Evolutionary conservation across 352 stramenopile species (phyloP), one percentile per base, ranked within the genome.

Genomic region (Globisporangium canariense): DNA sequence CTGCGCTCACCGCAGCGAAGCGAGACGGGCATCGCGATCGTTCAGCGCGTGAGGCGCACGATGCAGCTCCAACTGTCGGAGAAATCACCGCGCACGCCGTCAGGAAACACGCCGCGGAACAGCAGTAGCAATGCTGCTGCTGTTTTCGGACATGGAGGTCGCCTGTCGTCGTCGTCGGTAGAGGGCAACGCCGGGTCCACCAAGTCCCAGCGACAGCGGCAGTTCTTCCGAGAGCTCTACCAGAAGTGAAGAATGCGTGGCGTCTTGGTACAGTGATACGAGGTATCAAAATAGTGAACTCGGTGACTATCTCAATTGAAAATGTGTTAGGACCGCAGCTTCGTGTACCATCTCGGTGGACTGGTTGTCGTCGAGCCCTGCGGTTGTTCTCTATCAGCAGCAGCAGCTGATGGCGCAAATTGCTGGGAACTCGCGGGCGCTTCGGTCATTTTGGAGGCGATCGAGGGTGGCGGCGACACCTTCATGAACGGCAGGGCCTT

Each of bases 301-400:
- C 36, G 36, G 36, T 41, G 11, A 1, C 10, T 10, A 4, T 41
- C 10, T 41, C 8, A 41, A 14, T 10, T 13, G 2, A n/a, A 46
- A 46, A 14, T 46, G 25, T 22, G n/a, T 66, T 46, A 74, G 4
- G 69, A 70, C 14, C 81, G 75, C 47, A 93, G 66, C 60, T 89
- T 87, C 34, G 75, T 77, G 66, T 91, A 91, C 81, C 83, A 91
- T 47, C 72, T 87, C 30, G 81, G 80, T 11, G 72, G 62, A 55
- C 56, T 75, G 4, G 16, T 41, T 2, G 75, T 51, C 4, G 41
- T 50, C 2, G 7, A 51, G 10, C 13, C 10, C 2, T 20, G 52
- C 16, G 34, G 51, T 65, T 34, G 53, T 25, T 54, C 49, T 56
- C 13, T 32, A 2, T 14, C 32, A 7, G 4, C 4, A 55, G 47